Percentiles rank a stretch among this genome's conserved stretches.
phyloP scores from a whole-genome alignment of 179 eudicot species.

The Spinacia oleracea region DNA sequence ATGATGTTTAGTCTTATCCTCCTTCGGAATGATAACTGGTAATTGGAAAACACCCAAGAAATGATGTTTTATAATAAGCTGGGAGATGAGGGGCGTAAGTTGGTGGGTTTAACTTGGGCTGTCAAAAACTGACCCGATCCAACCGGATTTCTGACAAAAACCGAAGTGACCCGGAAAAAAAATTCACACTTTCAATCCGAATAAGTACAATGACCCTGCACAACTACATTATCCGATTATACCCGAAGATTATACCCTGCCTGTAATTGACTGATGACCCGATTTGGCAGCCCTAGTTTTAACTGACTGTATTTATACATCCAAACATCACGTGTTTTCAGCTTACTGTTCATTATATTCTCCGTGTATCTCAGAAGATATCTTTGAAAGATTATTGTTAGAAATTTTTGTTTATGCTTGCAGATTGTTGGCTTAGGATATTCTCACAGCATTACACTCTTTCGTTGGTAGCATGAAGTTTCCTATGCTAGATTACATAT shows the following conservation, averaged over 20 bases:
- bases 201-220: no score
- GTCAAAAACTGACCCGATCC: no score
- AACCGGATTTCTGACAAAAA: no score
- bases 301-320: no score
- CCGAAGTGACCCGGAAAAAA: no score
- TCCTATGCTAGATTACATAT: neutral
- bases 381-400: neutral
- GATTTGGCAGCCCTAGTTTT: no score
- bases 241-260: no score
- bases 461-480: neutral
- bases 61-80: neutral
- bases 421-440: conserved; percentile 1
- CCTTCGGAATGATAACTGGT: neutral
- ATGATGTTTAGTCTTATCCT: neutral
- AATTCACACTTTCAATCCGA: no score
- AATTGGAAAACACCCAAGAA: neutral
- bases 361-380: neutral
- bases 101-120: no score
- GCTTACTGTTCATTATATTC: neutral
- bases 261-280: no score
- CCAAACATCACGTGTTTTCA: neutral
- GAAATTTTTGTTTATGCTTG: neutral
- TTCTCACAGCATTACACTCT: neutral
- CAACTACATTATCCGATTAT: no score
- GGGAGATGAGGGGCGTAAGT: no score